Base-by-base conservation (phyloP, 2,329 filamentous ascomycete genomes). In the Colletotrichum sp. region DNA sequence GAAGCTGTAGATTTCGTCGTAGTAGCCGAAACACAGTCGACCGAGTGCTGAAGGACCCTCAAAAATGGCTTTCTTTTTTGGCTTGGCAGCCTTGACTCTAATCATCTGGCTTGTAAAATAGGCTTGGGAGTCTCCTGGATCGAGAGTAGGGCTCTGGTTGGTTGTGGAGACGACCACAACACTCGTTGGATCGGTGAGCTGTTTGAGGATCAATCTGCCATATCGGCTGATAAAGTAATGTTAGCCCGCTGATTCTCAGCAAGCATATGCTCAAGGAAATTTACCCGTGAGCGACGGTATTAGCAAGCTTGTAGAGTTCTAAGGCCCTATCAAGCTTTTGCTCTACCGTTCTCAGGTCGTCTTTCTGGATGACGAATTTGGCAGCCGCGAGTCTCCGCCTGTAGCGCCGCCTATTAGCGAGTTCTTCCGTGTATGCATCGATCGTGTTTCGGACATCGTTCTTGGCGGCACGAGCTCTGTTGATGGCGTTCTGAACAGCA, bases 111-210 rank as follows among this genome's bases (percentile, higher is more conserved):
- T 48, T 2, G 26, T 24, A 24, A 24, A 24, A 24, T 24, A 24
- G 24, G 18, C 6, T 48, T 2, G 0, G 18, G n/a, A 2, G n/a
- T 7, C 43, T 4, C 2, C n/a, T 21, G n/a, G 0, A 4, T 48
- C 10, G 0, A 48, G 3, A 3, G 4, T 13, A 13, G n/a, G 43
- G 43, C 43, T 21, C 4, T 48, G n/a, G 0, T 0, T 21, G 3
- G n/a, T 0, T 21, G n/a, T 0, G 0, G 43, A 48, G n/a, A 21
- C 7, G 43, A 7, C 5, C 4, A 13, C 0, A 0, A 6, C 1
- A 21, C 43, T 48, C 0, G n/a, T 3, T 3, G 43, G 0, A 3
- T 21, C 43, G 0, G n/a, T 3, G 0, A 21, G 10, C 1, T 13
- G 6, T 21, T 48, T 48, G n/a, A 4, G 3, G 6, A 21, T 21